phyloP scores from a whole-genome alignment of 1,139 yeast species.

The Lizanozyma gosingica region DNA sequence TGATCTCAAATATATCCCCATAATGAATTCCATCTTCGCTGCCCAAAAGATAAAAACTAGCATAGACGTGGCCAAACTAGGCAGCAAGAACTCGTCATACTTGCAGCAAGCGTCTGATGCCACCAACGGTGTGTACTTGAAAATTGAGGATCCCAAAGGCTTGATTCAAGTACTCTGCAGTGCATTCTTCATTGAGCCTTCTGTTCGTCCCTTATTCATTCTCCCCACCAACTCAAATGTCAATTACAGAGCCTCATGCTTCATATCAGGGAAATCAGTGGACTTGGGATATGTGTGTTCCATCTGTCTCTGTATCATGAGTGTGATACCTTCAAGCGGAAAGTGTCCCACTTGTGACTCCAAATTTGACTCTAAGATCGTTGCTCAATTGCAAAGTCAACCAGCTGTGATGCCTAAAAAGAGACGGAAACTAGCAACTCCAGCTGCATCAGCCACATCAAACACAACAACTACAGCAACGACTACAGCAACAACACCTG shows the following conservation, averaged over 20 bases:
- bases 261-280: slow-evolving; percentile 77
- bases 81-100: slow-evolving; percentile 62
- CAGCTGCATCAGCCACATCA: slow-evolving; percentile 7
- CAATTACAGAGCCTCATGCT: slow-evolving; percentile 92
- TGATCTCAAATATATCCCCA: slow-evolving; percentile 77
- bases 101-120: slow-evolving; percentile 96
- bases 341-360: slow-evolving; percentile 48
- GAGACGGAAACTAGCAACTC: slow-evolving; percentile 46
- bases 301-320: slow-evolving; percentile 79
- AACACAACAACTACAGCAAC: slow-evolving; percentile 9
- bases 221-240: slow-evolving; percentile 82
- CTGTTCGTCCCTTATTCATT: slow-evolving; percentile 62
- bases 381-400: slow-evolving; percentile 15
- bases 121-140: slow-evolving; percentile 82
- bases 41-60: slow-evolving; percentile 90
- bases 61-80: slow-evolving; percentile 83
- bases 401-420: slow-evolving; percentile 49
- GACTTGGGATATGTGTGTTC: slow-evolving; percentile 94
- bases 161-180: slow-evolving; percentile 57
- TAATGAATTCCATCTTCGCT: slow-evolving; percentile 93
- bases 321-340: slow-evolving; percentile 50
- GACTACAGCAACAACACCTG: slow-evolving; percentile 10
- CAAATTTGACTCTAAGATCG: slow-evolving; percentile 42
- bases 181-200: slow-evolving; percentile 78
- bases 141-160: slow-evolving; percentile 66